Percentiles rank a stretch among this genome's conserved stretches.
Conservation (phyloP, 2,329 filamentous ascomycete species). For the Geoglossum cookeanum region DNA sequence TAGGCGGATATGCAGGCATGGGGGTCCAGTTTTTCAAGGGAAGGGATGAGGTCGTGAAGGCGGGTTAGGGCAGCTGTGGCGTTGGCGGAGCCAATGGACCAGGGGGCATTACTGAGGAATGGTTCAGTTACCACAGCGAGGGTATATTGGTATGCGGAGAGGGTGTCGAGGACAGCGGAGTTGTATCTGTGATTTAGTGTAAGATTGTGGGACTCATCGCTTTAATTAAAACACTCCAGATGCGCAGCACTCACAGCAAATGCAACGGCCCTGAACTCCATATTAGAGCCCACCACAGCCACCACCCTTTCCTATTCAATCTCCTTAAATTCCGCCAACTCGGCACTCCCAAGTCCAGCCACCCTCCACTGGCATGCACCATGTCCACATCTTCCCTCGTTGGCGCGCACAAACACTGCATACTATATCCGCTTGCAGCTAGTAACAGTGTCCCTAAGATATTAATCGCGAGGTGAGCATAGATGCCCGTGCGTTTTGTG, state of each 20-base stretch:
- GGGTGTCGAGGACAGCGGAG: background rate
- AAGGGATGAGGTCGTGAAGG: background rate
- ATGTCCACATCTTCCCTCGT: slow-evolving; percentile 16
- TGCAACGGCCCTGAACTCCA: slow-evolving; percentile 13
- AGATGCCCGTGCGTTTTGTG: slow-evolving; percentile 5
- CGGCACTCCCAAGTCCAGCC: slow-evolving; percentile 17
- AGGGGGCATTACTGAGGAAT: slow-evolving; percentile 6
- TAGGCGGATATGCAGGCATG: background rate
- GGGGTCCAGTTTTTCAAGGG: background rate
- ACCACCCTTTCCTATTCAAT: slow-evolving; percentile 7
- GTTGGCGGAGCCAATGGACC: background rate
- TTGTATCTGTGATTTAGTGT: background rate
- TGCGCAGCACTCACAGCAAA: slow-evolving; percentile 8
- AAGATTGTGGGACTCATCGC: background rate
- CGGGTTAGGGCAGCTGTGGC: too few relatives aligned
- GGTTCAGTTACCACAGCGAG: slow-evolving; percentile 1
- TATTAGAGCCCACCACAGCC: slow-evolving; percentile 11
- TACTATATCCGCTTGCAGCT: slow-evolving; percentile 18
- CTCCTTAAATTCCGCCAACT: slow-evolving; percentile 14
- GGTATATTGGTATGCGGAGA: background rate
- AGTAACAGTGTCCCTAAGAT: slow-evolving; percentile 17
- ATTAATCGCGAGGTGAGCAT: slow-evolving; percentile 19
- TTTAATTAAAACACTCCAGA: too few relatives aligned
- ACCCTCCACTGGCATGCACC: slow-evolving; percentile 15
- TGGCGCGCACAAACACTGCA: slow-evolving; percentile 19